Base-by-base conservation (phyloP, 2,329 filamentous ascomycete species). In the Thelonectria olida region DNA sequence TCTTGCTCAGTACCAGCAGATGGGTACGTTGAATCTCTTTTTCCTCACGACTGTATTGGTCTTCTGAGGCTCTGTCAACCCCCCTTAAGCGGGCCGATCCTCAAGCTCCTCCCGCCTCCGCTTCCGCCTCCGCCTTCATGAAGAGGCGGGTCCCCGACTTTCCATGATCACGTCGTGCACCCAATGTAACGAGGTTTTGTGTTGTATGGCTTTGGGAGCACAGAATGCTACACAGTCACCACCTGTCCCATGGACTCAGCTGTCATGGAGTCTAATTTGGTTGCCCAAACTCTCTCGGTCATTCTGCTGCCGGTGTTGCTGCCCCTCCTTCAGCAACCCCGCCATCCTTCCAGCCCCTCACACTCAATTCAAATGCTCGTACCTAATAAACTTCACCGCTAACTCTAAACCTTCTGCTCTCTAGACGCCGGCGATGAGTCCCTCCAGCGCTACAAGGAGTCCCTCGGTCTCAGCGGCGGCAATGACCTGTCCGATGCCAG, bases 371-470 rank as follows among this genome's bases (percentile, higher is more conserved):
- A 19, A 45, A 19, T 45, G 34, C 23, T 28, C 2, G 7, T 52
- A 41, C 34, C 42, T 23, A 19, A 28, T 13, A 41, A 44, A 7
- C 34, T 22, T 44, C 50, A 48, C 42, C 28, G 59, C 72, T 71
- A 68, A 73, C 68, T 31, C 13, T 39, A 31, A 34, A 49, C n/a
- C 31, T 62, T 58, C 45, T 36, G 6, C 28, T n/a, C 17, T 60
- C 58, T 73, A 90, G 84, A 89, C 73, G 83, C 85, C 69, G 82
- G 92, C 73, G 96, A 99, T 78, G 95, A 98, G 80, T 96, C 95
- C 64, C 90, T 99, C 73, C 92, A 96, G 81, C 91, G 95, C 74
- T 99, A 97, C 91, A 99, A 99, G 85, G 88, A 95, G 75, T 98
- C 95, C 12, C 90, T 99, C 63, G 96, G 96, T 70, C 89, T 98